These are phyloP conservation scores for Aureobasidium sp. DNA, from an alignment of 2,329 filamentous ascomycete species.

Conservation along the genomic window DNA sequence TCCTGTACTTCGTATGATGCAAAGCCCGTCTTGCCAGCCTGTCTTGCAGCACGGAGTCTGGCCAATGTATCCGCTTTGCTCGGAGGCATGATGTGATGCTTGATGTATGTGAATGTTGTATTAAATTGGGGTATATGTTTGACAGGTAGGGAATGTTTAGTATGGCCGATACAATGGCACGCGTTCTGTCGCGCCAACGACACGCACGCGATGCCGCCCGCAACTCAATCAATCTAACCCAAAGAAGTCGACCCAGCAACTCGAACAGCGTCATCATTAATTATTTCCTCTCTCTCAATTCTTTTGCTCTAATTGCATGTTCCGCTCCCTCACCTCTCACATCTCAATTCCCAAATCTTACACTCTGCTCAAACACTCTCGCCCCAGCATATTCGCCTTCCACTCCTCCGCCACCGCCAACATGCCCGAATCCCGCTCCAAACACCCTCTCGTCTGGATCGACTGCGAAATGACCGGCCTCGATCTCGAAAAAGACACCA, in stretches of 20 bases:
- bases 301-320: neutral
- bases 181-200: neutral
- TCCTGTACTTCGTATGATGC: constrained; percentile 82
- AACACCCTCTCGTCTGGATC: constrained; percentile 73
- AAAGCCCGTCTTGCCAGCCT: constrained; percentile 84
- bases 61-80: constrained; percentile 41
- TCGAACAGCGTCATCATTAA: neutral
- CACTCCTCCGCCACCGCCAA: constrained; percentile 17
- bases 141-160: neutral
- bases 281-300: neutral
- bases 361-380: neutral
- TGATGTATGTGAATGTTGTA: neutral
- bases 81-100: constrained; percentile 19
- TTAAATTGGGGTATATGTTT: neutral
- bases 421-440: constrained; percentile 42
- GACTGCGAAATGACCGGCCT: constrained; percentile 93
- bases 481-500: constrained; percentile 67
- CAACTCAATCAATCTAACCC: neutral
- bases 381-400: too few species aligned
- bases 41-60: constrained; percentile 74
- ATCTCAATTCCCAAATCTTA: neutral
- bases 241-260: neutral
- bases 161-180: neutral
- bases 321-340: neutral
- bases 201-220: neutral